Base-by-base conservation (phyloP, 371 early-diverging fungal species). In the Choanephora cucurbitarum region DNA sequence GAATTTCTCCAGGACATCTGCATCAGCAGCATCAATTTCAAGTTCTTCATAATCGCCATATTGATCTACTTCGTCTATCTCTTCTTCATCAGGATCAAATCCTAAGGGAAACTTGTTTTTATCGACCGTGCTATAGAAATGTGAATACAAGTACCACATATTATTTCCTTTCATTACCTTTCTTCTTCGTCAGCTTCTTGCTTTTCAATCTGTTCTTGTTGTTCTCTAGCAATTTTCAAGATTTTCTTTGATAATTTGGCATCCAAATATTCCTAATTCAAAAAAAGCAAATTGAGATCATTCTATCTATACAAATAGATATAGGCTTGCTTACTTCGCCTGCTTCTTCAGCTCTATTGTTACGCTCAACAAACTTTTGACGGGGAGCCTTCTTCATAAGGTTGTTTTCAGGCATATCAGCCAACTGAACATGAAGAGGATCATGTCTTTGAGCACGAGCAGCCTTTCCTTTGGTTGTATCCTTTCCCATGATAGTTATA, bases 201-300 rank as follows among this genome's bases (percentile, higher is more conserved):
- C 17, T 59, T 71, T 55, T 83, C 86, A 13, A 94, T 69, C 74
- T 98, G 96, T 33, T 90, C 88, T 77, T 96, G 97, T 77, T 98
- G 97, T 65, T 90, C 87, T 69, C 57, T 65, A 23, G 93, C 95
- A 51, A 94, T 84, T 64, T 87, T 71, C 57, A 98, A 69, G 75
- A 98, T 93, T 67, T 90, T 92, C 62, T 82, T 81, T 7, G 97
- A 95, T 31, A 92, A 81, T 67, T 93, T 95, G 45, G 91, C 80
- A 62, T 96, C 97, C 31, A 97, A 81, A 58, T 89, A 88, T 58
- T 85, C 85, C 83, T 87, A 58, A 23, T 15, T 43, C 44, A 43
- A 21, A 24, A 44, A 43, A 44, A 8, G 43, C 19, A 18, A 18
- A 3, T 11, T 5, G 18, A 1, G 7, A 15, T n/a, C n/a, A n/a